Evolutionary conservation across 2,329 filamentous ascomycete genomes (phyloP).

Genomic region (Alternaria arbusti): DNA sequence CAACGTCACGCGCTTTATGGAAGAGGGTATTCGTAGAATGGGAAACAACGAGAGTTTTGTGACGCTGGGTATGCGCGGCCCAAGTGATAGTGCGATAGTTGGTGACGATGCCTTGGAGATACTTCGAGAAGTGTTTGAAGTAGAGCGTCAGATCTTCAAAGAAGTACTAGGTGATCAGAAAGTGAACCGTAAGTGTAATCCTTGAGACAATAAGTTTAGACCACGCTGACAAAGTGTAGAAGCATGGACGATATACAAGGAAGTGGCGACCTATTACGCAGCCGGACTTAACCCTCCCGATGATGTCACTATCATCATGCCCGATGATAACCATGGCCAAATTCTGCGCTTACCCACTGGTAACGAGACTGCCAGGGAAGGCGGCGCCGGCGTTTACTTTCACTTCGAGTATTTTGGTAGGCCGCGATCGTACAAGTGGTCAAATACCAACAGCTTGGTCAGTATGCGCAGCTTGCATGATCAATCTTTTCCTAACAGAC

Average conservation of each 20-base stretch:
- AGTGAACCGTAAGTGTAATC: conserved; percentile 13
- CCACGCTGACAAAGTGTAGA: conserved; percentile 62
- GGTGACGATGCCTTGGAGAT: conserved; percentile 25
- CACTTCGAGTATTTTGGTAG: conserved; percentile 67
- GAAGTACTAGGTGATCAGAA: conserved; percentile 16
- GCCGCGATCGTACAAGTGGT: conserved; percentile 62
- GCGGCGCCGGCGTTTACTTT: conserved; percentile 69
- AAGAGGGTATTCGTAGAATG: conserved; percentile 46
- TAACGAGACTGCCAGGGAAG: conserved; percentile 61
- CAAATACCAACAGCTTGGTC: conserved; percentile 67
- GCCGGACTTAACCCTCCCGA: conserved; percentile 66
- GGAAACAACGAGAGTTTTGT: conserved; percentile 69
- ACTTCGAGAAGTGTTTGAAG: conserved; percentile 21
- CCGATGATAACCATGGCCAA: conserved; percentile 72
- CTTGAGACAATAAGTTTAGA: conserved; percentile 27
- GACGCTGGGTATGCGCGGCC: conserved; percentile 71
- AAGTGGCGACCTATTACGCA: conserved; percentile 71
- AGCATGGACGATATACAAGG: conserved; percentile 32
- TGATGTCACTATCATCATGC: conserved; percentile 69
- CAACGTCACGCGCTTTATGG: conserved; percentile 34
- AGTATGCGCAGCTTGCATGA: conserved; percentile 28
- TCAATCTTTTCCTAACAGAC: background rate
- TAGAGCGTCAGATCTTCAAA: conserved; percentile 16
- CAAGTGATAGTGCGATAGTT: conserved; percentile 63
- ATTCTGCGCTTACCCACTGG: conserved; percentile 64